These are phyloP conservation scores for Mucor irregularis DNA, from an alignment of 371 early-diverging fungal genomes.

Conservation along the genomic window DNA sequence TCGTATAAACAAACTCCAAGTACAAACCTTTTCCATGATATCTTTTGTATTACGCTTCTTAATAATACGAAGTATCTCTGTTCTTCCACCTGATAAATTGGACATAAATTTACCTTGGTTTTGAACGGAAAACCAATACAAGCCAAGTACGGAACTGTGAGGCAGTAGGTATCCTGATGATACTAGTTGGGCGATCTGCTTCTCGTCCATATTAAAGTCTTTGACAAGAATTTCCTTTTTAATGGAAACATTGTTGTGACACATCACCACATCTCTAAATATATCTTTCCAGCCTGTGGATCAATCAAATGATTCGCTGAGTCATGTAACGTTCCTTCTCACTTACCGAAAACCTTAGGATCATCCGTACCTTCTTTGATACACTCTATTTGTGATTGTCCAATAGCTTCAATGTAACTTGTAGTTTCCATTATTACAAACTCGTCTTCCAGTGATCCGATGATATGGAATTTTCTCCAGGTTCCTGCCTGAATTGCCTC, in stretches of 20 bases:
- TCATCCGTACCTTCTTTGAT: conserved; percentile 4
- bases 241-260: conserved; percentile 9
- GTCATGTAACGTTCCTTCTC: too few relatives aligned
- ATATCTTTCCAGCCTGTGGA: too few relatives aligned
- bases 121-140: conserved; percentile 22
- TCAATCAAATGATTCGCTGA: not conserved
- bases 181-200: conserved; percentile 11
- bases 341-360: conserved; percentile 6
- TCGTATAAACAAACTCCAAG: not conserved
- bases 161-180: conserved; percentile 15
- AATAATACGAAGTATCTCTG: conserved; percentile 18
- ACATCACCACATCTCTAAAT: conserved; percentile 6
- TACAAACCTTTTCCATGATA: conserved; percentile 21
- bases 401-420: conserved; percentile 28
- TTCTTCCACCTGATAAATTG: conserved; percentile 15
- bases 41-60: conserved; percentile 23
- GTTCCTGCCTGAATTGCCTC: conserved; percentile 17
- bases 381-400: conserved; percentile 30
- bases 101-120: conserved; percentile 27
- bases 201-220: conserved; percentile 3
- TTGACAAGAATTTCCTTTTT: not conserved
- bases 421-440: conserved; percentile 24
- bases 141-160: conserved; percentile 11
- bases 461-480: conserved; percentile 38
- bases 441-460: conserved; percentile 39